Evolutionary conservation across 441 rosid genomes (phyloP).

Genomic region (Rhodomyrtus psidioides): DNA sequence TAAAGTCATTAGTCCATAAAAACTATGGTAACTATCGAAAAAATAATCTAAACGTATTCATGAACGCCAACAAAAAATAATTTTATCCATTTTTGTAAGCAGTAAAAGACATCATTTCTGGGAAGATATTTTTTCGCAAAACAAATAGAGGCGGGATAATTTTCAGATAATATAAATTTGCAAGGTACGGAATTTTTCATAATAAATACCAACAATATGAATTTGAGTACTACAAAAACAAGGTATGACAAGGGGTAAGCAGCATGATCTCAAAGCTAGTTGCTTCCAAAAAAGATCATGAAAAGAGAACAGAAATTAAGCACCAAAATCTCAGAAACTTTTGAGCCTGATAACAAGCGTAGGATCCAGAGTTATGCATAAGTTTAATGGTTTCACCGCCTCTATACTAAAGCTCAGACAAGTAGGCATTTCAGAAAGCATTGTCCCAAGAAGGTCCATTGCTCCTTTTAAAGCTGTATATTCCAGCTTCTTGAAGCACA

Average conservation of each 20-base stretch:
- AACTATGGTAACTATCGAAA: too few relatives aligned
- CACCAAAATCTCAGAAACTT: neutral
- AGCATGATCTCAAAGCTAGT: neutral
- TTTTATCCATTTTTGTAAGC: too few relatives aligned
- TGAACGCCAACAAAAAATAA: too few relatives aligned
- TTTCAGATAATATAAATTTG: neutral
- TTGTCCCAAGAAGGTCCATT: neutral
- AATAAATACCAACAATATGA: neutral
- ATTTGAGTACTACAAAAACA: neutral
- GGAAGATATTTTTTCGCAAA: too few relatives aligned
- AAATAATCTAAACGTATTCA: too few relatives aligned
- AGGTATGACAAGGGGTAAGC: neutral
- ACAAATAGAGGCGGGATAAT: neutral
- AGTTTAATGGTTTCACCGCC: neutral
- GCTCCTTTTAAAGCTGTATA: neutral
- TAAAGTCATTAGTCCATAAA: too few relatives aligned
- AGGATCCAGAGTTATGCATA: neutral
- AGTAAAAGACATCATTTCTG: too few relatives aligned
- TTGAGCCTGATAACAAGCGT: neutral
- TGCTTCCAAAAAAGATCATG: too few relatives aligned
- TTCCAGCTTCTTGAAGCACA: neutral
- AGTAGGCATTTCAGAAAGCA: neutral
- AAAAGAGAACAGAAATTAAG: neutral
- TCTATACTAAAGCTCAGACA: neutral
- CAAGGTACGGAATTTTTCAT: neutral